These are phyloP conservation scores for Graphilbum ipis-grandicollis DNA, from an alignment of 2,329 filamentous ascomycete genomes.

Conservation along the genomic window DNA sequence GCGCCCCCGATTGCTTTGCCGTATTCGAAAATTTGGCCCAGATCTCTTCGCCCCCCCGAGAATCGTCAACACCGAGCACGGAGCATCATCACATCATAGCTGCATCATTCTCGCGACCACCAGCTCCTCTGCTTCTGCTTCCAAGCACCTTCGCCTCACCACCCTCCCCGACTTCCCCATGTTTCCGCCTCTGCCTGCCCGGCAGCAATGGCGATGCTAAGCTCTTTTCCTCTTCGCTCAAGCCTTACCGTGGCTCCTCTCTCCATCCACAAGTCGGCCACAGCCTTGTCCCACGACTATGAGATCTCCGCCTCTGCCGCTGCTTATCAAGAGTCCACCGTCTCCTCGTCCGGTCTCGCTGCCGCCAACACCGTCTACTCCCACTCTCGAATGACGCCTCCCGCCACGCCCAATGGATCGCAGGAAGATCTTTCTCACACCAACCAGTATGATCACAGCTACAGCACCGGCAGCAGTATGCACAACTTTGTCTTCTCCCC, in stretches of 20 bases:
- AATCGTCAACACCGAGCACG: no score
- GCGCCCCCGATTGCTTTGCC: no score
- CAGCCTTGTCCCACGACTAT: slow-evolving; percentile 12
- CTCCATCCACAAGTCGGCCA: slow-evolving; percentile 27
- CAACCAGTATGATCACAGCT: background rate
- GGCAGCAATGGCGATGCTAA: slow-evolving; percentile 29
- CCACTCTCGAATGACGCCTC: slow-evolving; percentile 55
- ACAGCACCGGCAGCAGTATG: slow-evolving; percentile 2
- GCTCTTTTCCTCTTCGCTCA: slow-evolving; percentile 30
- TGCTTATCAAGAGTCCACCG: slow-evolving; percentile 31
- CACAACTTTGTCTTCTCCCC: background rate
- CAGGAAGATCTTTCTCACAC: slow-evolving; percentile 37
- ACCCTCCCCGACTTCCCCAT: slow-evolving; percentile 3
- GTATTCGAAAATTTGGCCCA: no score
- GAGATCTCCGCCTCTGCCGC: slow-evolving; percentile 41
- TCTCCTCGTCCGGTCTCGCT: slow-evolving; percentile 7
- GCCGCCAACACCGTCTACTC: slow-evolving; percentile 22
- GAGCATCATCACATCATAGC: no score
- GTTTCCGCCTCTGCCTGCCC: slow-evolving; percentile 4
- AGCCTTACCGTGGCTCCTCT: slow-evolving; percentile 46
- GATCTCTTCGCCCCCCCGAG: no score
- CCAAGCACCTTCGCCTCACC: background rate
- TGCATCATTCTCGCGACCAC: no score
- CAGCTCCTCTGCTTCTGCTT: no score
- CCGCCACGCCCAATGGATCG: slow-evolving; percentile 54